Percentiles rank a stretch among this genome's conserved stretches.
These are phyloP conservation scores for Fragaria vesca DNA, from an alignment of 306 rosid genomes.

Conservation along the genomic window DNA sequence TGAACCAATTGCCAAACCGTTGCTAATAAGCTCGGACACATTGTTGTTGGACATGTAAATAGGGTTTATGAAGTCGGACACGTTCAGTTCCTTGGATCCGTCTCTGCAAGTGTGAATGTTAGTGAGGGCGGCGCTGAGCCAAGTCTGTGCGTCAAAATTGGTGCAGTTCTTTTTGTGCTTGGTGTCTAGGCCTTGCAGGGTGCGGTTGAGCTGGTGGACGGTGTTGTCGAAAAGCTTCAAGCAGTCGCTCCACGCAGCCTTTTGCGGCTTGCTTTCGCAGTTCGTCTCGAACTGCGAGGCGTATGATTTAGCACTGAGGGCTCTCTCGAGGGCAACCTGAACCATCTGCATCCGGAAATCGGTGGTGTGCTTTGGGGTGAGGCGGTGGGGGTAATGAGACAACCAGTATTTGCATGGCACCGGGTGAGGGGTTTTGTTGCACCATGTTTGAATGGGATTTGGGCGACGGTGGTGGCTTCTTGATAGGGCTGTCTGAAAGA, in stretches of 20 bases:
- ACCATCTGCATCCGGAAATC: conserved; percentile 48
- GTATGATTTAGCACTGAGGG: conserved; percentile 22
- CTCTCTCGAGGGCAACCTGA: conserved; percentile 50
- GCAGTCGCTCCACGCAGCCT: conserved; percentile 54
- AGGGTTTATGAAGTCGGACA: conserved; percentile 36
- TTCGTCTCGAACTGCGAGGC: conserved; percentile 19
- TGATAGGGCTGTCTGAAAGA: conserved; percentile 40
- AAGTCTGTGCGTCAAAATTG: conserved; percentile 70
- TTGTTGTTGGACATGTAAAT: conserved; percentile 32
- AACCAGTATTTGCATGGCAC: conserved; percentile 54
- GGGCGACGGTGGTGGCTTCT: conserved; percentile 19
- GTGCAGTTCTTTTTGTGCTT: conserved; percentile 29
- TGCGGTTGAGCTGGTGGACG: conserved; percentile 55
- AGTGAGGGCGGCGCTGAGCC: conserved; percentile 92
- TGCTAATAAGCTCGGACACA: conserved; percentile 68
- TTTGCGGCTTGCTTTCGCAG: conserved; percentile 28
- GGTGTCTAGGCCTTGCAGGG: conserved; percentile 36
- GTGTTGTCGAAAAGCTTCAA: conserved; percentile 60
- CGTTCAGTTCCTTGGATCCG: conserved; percentile 51
- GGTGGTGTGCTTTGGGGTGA: conserved; percentile 34
- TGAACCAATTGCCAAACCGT: conserved; percentile 57
- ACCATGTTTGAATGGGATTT: conserved; percentile 57
- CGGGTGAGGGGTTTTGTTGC: conserved; percentile 79
- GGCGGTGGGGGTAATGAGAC: conserved; percentile 29
- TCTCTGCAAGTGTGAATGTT: conserved; percentile 54